Evolutionary conservation across 2,329 filamentous ascomycete genomes (phyloP), one percentile per base, ranked within the genome.

Genomic region (Polychaeton citri): DNA sequence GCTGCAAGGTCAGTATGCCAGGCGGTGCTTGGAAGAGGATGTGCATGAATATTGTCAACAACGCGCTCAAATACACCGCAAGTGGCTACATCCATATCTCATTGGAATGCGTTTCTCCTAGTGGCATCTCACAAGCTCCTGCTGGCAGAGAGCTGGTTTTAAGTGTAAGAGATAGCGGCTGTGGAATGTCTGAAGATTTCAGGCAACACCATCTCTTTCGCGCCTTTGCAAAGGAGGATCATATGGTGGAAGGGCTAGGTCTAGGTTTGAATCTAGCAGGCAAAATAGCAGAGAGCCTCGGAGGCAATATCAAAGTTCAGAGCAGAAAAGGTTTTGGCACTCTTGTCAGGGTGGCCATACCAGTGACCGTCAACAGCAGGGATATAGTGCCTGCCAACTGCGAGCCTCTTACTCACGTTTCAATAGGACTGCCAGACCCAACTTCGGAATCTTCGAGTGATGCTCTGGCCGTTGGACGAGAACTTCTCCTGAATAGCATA

Each of bases 151-250:
- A 17, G 30, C n/a, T n/a, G n/a, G n/a, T n/a, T n/a, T n/a, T n/a
- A n/a, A n/a, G n/a, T n/a, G n/a, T n/a, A n/a, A n/a, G n/a, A 0
- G 79, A 83, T 44, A 77, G 77, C 0, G 79, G 79, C 1, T 67
- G 66, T 30, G 79, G 79, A 1, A 83, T 83, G 21, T 69, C 68
- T 0, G 61, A 71, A 4, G 72, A 79, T 7, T 83, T 74, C 43
- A 55, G 81, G 8, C 63, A 68, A 16, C 67, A 72, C 6, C 65
- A 68, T 9, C 54, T 81, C 0, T 83, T 76, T 48, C 72, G 68
- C 0, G 73, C 76, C 0, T 81, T 81, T 41, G 56, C 65, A 0
- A 78, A 83, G 41, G 79, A 82, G 46, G 67, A 80, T 33, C 55
- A 62, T 0, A 55, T 81, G 2, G 63, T 69, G 0, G 66, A 70